These are phyloP conservation scores for Noccaea bulbosa DNA, from an alignment of 345 rosid genomes.

Conservation along the genomic window DNA sequence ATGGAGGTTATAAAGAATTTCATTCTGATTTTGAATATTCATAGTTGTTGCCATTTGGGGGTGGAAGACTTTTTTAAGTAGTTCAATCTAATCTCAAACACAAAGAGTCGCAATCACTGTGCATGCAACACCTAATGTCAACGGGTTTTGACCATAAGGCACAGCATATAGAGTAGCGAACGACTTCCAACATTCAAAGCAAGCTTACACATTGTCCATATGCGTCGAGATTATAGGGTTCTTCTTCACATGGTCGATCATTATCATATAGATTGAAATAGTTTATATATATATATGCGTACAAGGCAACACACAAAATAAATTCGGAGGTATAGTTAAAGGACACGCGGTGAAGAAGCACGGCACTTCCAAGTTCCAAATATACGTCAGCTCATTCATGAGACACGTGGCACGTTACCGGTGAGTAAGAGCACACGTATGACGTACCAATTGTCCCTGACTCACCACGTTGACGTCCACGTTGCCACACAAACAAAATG, in stretches of 20 bases:
- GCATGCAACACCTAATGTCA: constrained; percentile 29
- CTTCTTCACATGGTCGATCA: neutral
- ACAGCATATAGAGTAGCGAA: neutral
- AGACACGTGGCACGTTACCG: constrained; percentile 32
- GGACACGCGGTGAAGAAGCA: constrained; percentile 36
- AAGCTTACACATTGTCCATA: neutral
- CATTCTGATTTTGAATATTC: neutral
- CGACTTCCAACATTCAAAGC: neutral
- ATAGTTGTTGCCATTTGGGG: neutral
- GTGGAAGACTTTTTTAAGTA: neutral
- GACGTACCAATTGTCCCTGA: constrained; percentile 39
- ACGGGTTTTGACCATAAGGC: constrained; percentile 9
- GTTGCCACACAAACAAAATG: constrained; percentile 15
- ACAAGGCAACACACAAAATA: neutral
- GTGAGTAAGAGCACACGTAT: constrained; percentile 40
- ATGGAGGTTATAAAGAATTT: neutral
- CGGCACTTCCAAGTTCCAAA: constrained; percentile 22
- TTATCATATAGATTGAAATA: neutral
- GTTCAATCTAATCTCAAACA: constrained; percentile 10
- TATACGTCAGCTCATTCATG: constrained; percentile 25
- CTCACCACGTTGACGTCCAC: constrained; percentile 33
- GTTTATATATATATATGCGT: neutral
- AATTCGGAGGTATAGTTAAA: constrained; percentile 5
- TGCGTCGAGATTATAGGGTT: neutral
- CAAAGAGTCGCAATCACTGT: constrained; percentile 1